Base-by-base conservation (phyloP, 2,329 filamentous ascomycete genomes). In the Trichoderma semiorbis region DNA sequence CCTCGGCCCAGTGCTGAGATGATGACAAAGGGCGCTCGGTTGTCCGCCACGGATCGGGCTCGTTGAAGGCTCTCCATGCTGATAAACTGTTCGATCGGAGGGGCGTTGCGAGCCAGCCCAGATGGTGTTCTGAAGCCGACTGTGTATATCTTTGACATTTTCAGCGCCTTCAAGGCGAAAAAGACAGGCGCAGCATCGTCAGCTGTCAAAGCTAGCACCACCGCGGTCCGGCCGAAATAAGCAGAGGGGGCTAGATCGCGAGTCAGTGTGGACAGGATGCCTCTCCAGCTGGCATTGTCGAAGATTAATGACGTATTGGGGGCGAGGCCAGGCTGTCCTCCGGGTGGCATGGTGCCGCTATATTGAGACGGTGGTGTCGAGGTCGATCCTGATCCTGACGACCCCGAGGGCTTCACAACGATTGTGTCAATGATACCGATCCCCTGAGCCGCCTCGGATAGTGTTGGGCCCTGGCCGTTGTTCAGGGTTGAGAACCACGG, bases 401-500 rank as follows among this genome's bases (percentile, higher is more conserved):
- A 82, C 2, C 82, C 80, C 4, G 81, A 84, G 16, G 76, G 74
- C 68, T 86, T 87, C 28, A 92, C 90, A 28, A 94, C 87, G 60
- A 97, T 93, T 0, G 93, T 96, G 78, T 97, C 93, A 47, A 96
- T 88, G 75, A 94, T 90, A 12, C 93, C 93, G 73, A 94, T 96
- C 2, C 91, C 90, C 3, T 90, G 87, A 50, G 92, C 93, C 10
- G 93, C 92, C 76, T 94, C 92, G 8, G 92, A 94, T 65, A 95
- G 82, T 1, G 86, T 83, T 0, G 88, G 88, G 0, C 87, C 87
- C 1, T 82, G 78, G 0, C 87, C 86, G 70, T 82, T 83, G 73
- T 87, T 86, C 24, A 88, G 77, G 3, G 81, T 82, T 6, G 84
- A 77, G 74, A 89, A 88, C 77, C 88, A 87, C 1, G 80, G 77